Base-by-base conservation (phyloP, 2,329 filamentous ascomycete genomes). In the Fusarium nurragi region DNA sequence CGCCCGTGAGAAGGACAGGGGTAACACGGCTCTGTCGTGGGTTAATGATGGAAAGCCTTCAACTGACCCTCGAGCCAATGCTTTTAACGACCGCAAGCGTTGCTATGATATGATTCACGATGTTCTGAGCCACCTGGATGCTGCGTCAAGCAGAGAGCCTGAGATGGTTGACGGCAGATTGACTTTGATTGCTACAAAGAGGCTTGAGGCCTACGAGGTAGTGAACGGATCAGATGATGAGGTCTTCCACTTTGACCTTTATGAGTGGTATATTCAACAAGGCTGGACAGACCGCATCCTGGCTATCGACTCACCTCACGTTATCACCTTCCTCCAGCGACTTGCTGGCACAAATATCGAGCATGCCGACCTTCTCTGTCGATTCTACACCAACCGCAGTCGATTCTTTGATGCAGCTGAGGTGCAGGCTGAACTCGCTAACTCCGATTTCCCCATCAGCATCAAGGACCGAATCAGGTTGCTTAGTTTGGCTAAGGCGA, bases 211-310 rank as follows among this genome's bases (percentile, higher is more conserved):
- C 0, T 97, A 98, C 77, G 87, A 89, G 40, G 91, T 97, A 4
- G 93, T 99, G 70, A 92, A 96, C 73, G 86, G 86, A 57, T 97
- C 94, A 0, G 86, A 90, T 14, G 95, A 99, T 68, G 92, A 97
- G 73, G 91, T 97, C 6, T 99, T 99, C 80, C 90, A 98, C 75
- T 96, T 92, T 61, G 93, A 92, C 71, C 84, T 99, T n/a, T 99
- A 97, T 75, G 94, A 97, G 72, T 99, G 95, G 94, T 99, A 99
- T 77, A 88, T 98, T 67, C 79, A 85, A 51, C 89, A 94, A 75
- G 90, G 91, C 18, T 94, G 92, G 88, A 90, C 88, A 11, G 93
- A 97, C 64, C 90, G 93, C 14, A 85, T 99, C 25, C 86, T 99
- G 30, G 88, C 90, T 32, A 93, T 95, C 48, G 87, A 94, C 55